A percentile compares a stretch with the other conserved stretches of the same genome.
Conservation (phyloP, 805 yeast species). For the Yamadazyma paraphyllophila region DNA sequence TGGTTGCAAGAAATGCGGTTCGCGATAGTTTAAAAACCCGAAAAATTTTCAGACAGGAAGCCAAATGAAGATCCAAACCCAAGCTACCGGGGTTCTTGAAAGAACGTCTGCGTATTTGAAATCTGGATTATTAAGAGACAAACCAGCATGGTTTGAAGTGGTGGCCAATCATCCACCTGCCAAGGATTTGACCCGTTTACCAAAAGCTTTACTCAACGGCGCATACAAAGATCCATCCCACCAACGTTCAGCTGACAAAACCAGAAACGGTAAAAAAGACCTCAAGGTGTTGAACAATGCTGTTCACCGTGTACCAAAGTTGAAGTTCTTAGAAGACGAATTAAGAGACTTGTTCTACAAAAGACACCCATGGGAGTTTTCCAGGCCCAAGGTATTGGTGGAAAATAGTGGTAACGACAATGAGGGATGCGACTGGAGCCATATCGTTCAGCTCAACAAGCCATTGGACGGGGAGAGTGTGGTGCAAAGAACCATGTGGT, state of each 20-base stretch:
- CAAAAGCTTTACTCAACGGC: conserved; percentile 28
- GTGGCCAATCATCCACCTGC: conserved; percentile 83
- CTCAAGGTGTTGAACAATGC: conserved; percentile 35
- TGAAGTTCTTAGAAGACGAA: conserved; percentile 71
- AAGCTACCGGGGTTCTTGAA: conserved; percentile 74
- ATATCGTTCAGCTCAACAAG: conserved; percentile 66
- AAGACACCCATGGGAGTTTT: conserved; percentile 98
- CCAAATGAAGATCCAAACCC: conserved; percentile 59
- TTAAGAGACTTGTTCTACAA: conserved; percentile 77
- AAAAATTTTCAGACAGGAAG: conserved; percentile 4
- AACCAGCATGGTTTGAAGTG: conserved; percentile 89
- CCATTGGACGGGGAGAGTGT: conserved; percentile 81
- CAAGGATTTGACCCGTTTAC: conserved; percentile 52
- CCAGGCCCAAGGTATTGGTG: conserved; percentile 79
- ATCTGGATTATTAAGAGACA: conserved; percentile 63
- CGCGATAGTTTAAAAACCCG: conserved; percentile 1
- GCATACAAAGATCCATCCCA: conserved; percentile 29
- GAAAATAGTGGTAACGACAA: conserved; percentile 69
- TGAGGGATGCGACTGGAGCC: conserved; percentile 69
- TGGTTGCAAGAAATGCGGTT: conserved; percentile 1
- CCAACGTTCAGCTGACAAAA: conserved; percentile 27
- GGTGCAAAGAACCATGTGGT: conserved; percentile 44
- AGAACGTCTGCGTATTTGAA: conserved; percentile 74
- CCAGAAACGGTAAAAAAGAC: conserved; percentile 43
- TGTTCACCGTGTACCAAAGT: conserved; percentile 50